phyloP scores from a whole-genome alignment of 2,329 filamentous ascomycete species.

The Exserohilum rostratum region DNA sequence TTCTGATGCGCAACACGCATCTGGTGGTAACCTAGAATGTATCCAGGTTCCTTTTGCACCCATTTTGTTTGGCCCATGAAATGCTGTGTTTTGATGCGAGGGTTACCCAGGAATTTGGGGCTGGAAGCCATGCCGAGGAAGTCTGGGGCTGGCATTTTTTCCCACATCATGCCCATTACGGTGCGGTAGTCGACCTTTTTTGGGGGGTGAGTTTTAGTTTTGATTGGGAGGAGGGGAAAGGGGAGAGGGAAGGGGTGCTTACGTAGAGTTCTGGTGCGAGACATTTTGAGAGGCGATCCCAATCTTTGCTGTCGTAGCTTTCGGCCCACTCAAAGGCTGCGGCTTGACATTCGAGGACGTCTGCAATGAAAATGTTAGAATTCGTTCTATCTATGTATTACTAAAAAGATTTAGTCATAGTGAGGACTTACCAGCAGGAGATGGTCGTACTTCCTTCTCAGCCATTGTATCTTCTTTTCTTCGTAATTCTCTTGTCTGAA shows the following conservation, averaged over 20 bases:
- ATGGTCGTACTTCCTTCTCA: background rate
- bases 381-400: background rate
- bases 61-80: conserved; percentile 15
- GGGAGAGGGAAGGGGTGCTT: no score
- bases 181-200: conserved; percentile 12
- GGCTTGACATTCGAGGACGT: conserved; percentile 8
- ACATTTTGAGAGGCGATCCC: conserved; percentile 9
- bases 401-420: background rate
- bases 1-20: conserved; percentile 6
- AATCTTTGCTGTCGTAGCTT: conserved; percentile 17
- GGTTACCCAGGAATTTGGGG: conserved; percentile 15
- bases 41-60: background rate
- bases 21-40: conserved; percentile 15
- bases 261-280: conserved; percentile 10
- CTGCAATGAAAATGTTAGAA: background rate
- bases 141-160: conserved; percentile 16
- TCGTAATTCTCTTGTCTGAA: no score
- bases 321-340: conserved; percentile 15
- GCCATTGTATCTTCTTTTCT: background rate
- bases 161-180: conserved; percentile 10
- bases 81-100: conserved; percentile 16
- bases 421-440: background rate
- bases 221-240: no score
- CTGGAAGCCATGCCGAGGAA: conserved; percentile 13
- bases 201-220: no score